A percentile compares a stretch with the other conserved stretches of the same genome.
phyloP scores from a whole-genome alignment of 1,284 basidiomycete genomes.

The Ustilago cynodontis region DNA sequence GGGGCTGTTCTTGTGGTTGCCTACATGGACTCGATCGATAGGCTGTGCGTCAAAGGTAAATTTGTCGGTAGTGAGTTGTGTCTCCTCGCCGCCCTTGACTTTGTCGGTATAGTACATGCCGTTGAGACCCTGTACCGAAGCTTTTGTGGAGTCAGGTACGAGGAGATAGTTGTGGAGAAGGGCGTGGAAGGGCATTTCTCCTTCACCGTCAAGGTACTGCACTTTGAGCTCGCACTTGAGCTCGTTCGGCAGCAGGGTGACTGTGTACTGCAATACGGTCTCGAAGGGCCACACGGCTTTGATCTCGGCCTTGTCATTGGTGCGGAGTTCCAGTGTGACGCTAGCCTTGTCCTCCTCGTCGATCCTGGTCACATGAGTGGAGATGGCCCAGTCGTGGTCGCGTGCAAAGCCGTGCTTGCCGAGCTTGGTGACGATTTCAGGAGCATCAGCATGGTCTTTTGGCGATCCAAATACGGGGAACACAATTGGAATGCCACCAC shows the following conservation, averaged over 20 bases:
- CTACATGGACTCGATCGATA: slow-evolving; percentile 51
- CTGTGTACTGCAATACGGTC: slow-evolving; percentile 44
- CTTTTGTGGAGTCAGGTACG: slow-evolving; percentile 62
- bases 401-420: slow-evolving; percentile 61
- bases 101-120: slow-evolving; percentile 58
- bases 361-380: slow-evolving; percentile 16
- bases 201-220: slow-evolving; percentile 44
- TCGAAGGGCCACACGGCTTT: slow-evolving; percentile 41
- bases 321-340: slow-evolving; percentile 50
- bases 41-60: slow-evolving; percentile 42
- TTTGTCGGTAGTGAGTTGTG: slow-evolving; percentile 30
- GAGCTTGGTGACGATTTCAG: slow-evolving; percentile 40
- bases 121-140: slow-evolving; percentile 48
- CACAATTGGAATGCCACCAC: slow-evolving; percentile 64
- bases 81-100: slow-evolving; percentile 29
- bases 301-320: slow-evolving; percentile 41
- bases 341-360: slow-evolving; percentile 40
- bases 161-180: slow-evolving; percentile 69
- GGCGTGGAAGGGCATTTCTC: slow-evolving; percentile 69
- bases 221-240: slow-evolving; percentile 66
- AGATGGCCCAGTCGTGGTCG: slow-evolving; percentile 50
- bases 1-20: slow-evolving; percentile 28
- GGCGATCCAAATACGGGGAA: slow-evolving; percentile 63
- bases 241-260: slow-evolving; percentile 44
- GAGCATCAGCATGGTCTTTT: slow-evolving; percentile 49